Evolutionary conservation across 495 filamentous ascomycete species (phyloP).

Genomic region (Podospora comata): DNA sequence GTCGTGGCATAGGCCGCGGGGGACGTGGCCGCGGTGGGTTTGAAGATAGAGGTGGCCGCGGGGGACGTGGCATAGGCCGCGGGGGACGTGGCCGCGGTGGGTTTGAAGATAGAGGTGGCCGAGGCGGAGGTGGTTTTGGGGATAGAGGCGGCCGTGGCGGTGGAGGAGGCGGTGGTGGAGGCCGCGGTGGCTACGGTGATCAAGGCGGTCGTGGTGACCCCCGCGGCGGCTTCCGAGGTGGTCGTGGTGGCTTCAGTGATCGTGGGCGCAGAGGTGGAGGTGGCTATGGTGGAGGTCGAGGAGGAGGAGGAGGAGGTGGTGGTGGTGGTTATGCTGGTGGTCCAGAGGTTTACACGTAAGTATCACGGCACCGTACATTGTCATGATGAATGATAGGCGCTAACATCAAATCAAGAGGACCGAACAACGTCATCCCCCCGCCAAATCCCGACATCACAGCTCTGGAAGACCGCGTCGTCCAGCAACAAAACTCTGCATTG

Average conservation of each 20-base stretch:
- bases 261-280: slow-evolving; percentile 25
- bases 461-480: slow-evolving; percentile 37
- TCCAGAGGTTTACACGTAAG: slow-evolving; percentile 37
- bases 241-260: slow-evolving; percentile 23
- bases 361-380: background rate
- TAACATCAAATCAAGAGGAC: slow-evolving; percentile 7
- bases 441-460: slow-evolving; percentile 33
- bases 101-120: slow-evolving; percentile 25
- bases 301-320: slow-evolving; percentile 26
- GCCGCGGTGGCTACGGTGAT: slow-evolving; percentile 29
- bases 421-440: slow-evolving; percentile 15
- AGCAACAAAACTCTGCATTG: slow-evolving; percentile 7
- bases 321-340: slow-evolving; percentile 31
- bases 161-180: slow-evolving; percentile 24
- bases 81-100: slow-evolving; percentile 22
- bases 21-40: slow-evolving; percentile 6
- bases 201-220: slow-evolving; percentile 29
- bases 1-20: background rate
- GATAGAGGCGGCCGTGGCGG: slow-evolving; percentile 27
- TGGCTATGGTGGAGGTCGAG: slow-evolving; percentile 17
- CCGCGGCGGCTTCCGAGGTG: slow-evolving; percentile 24
- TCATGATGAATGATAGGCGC: slow-evolving; percentile 7
- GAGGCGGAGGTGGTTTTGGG: slow-evolving; percentile 28
- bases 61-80: slow-evolving; percentile 25
- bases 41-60: slow-evolving; percentile 26